These are phyloP conservation scores for Globisporangium acanthophoron DNA, from an alignment of 352 stramenopile genomes.

Conservation along the genomic window DNA sequence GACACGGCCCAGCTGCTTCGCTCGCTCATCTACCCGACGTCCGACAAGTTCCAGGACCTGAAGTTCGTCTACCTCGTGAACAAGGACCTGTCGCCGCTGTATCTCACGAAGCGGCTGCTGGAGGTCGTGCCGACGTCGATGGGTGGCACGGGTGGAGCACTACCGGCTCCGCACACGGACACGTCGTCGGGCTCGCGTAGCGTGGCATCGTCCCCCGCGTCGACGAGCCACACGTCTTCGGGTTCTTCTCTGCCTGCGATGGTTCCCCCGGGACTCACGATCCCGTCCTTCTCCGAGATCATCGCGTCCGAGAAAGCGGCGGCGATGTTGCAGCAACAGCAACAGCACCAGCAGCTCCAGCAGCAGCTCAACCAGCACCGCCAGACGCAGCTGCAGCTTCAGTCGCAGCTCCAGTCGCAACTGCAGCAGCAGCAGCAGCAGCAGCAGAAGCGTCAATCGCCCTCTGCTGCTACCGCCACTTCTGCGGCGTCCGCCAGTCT, in stretches of 20 bases:
- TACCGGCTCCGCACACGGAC: slow-evolving; percentile 15
- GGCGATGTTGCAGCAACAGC: slow-evolving; percentile 8
- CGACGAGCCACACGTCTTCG: slow-evolving; percentile 8
- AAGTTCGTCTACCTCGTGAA: slow-evolving; percentile 89
- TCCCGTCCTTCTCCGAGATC: slow-evolving; percentile 17
- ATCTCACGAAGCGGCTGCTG: slow-evolving; percentile 74
- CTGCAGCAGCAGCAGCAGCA: slow-evolving; percentile 10
- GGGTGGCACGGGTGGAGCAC: slow-evolving; percentile 24
- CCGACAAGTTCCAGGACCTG: slow-evolving; percentile 78
- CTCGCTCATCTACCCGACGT: slow-evolving; percentile 78
- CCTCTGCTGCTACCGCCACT: background rate
- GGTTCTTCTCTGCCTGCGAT: slow-evolving; percentile 9
- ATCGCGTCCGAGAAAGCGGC: slow-evolving; percentile 14
- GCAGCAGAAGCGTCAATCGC: slow-evolving; percentile 15
- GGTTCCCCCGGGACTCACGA: slow-evolving; percentile 12
- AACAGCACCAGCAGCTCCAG: slow-evolving; percentile 28
- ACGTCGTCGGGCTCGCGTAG: slow-evolving; percentile 2
- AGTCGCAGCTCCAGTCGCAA: slow-evolving; percentile 4
- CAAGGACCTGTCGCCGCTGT: slow-evolving; percentile 64
- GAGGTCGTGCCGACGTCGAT: slow-evolving; percentile 54
- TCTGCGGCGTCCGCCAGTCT: background rate
- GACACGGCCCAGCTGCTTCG: slow-evolving; percentile 71
- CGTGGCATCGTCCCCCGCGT: slow-evolving; percentile 13
- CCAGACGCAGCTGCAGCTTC: slow-evolving; percentile 22
- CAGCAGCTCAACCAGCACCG: slow-evolving; percentile 18